Percentiles rank a stretch among this genome's conserved stretches.
phyloP scores from a whole-genome alignment of 495 filamentous ascomycete species.

The Paragyromitra xinjiangensis region DNA sequence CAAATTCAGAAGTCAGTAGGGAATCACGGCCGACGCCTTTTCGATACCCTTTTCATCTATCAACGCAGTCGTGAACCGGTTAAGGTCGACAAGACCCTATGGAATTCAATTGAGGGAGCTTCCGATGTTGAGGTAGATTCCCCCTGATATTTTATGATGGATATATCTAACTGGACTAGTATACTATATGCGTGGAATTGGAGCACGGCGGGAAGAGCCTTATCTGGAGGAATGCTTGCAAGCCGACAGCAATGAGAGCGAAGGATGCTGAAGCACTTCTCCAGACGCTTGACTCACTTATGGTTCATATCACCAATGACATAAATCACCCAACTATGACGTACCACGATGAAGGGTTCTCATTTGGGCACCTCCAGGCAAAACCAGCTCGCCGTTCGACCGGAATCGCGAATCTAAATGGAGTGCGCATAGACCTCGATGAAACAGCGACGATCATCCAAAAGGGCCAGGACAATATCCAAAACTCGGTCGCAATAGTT shows the following conservation, averaged over 20 bases:
- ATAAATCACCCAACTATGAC: slow-evolving; percentile 64
- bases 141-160: slow-evolving; percentile 2
- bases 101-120: slow-evolving; percentile 65
- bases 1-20: slow-evolving; percentile 65
- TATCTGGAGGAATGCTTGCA: slow-evolving; percentile 75
- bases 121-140: slow-evolving; percentile 68
- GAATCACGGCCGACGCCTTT: slow-evolving; percentile 60
- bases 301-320: slow-evolving; percentile 64
- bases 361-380: slow-evolving; percentile 49
- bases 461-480: slow-evolving; percentile 12
- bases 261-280: slow-evolving; percentile 63
- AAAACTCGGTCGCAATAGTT: slow-evolving; percentile 43
- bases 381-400: slow-evolving; percentile 18
- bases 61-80: slow-evolving; percentile 61
- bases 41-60: slow-evolving; percentile 77
- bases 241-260: slow-evolving; percentile 63
- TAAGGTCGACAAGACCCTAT: slow-evolving; percentile 25
- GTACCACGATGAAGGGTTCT: slow-evolving; percentile 61
- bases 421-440: slow-evolving; percentile 48
- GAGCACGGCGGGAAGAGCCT: slow-evolving; percentile 67
- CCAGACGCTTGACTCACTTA: slow-evolving; percentile 64
- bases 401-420: slow-evolving; percentile 40
- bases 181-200: slow-evolving; percentile 81
- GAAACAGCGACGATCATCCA: slow-evolving; percentile 35
- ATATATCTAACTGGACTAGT: slow-evolving; percentile 58